Evolutionary conservation across 345 rosid species (phyloP).

Genomic region (Eutrema japonicum): DNA sequence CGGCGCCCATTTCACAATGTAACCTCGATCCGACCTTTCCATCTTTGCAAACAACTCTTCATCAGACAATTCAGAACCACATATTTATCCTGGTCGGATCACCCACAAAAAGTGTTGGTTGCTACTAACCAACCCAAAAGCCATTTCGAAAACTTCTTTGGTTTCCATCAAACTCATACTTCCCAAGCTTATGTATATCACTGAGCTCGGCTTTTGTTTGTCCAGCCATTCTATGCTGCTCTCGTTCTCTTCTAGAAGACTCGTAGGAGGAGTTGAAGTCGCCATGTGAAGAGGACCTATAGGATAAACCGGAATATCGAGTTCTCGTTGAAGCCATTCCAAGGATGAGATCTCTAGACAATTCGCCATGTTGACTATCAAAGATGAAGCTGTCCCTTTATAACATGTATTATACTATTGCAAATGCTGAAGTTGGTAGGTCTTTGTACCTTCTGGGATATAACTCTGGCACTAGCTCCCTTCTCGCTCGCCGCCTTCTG

Average conservation of each 20-base stretch:
- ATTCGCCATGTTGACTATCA: constrained; percentile 2
- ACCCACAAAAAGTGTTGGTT: constrained; percentile 41
- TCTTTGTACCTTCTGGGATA: constrained; percentile 1
- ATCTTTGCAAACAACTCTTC: not conserved
- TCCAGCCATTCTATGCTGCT: constrained; percentile 56
- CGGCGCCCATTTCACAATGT: constrained; percentile 40
- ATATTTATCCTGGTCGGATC: constrained; percentile 29
- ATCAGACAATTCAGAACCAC: not conserved
- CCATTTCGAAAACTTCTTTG: constrained; percentile 24
- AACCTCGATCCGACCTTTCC: constrained; percentile 14
- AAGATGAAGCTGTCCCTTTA: not conserved
- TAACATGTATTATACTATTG: not conserved
- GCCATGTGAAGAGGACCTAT: constrained; percentile 32
- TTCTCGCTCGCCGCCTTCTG: not conserved
- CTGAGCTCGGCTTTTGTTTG: constrained; percentile 44
- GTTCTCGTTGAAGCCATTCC: not conserved
- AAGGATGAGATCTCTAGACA: constrained; percentile 19
- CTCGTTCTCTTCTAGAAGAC: constrained; percentile 14
- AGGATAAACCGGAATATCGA: constrained; percentile 3
- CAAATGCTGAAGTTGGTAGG: not conserved
- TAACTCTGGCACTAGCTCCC: not conserved
- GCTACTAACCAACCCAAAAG: constrained; percentile 33
- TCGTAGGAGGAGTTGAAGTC: not conserved
- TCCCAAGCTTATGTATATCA: constrained; percentile 62
- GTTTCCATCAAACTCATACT: constrained; percentile 39